Base-by-base conservation (phyloP, 2,329 filamentous ascomycete species). In the Chaetomiaceae sp. region DNA sequence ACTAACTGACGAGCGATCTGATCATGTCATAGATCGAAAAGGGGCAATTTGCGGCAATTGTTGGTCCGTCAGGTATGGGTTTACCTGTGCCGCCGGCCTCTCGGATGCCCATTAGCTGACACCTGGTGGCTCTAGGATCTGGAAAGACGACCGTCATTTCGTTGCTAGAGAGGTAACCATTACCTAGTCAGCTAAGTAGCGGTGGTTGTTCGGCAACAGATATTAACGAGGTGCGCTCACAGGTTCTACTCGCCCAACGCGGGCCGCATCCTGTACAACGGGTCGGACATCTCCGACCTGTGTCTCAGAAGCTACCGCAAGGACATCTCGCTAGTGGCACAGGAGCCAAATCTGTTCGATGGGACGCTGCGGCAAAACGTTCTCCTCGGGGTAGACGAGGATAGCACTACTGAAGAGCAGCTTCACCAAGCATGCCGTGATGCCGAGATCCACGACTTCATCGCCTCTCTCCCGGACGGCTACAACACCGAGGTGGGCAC, bases 401-500 rank as follows among this genome's bases (percentile, higher is more conserved):
- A 51, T 1, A 38, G 38, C 8, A 41, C 49, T 17, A 53, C 55
- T 5, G 54, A 59, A 26, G 45, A 50, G 10, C 51, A 55, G 14
- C 46, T 63, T 17, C 50, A 58, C 19, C 58, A 58, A 37, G 59
- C 59, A 2, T 60, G 58, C 19, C 55, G 56, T 3, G 57, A 58
- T 35, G 60, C 60, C 6, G 59, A 58, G 49, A 60, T 62, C 20
- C 59, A 62, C 51, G 57, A 62, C 40, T 59, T 59, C 36, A 58
- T 60, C 24, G 38, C 49, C 14, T 58, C 57, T 1, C 52, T 60
- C 4, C 58, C 57, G 3, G 73, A 81, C 8, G 83, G 83, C 1
- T 86, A 86, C 64, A 70, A 77, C 52, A 88, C 84, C 0, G 65
- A 76, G 40, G 71, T 87, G 14, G 84, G 84, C 24, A 79, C 79